Evolutionary conservation across 2,329 filamentous ascomycete species (phyloP).

Genomic region (Trichoderma semiorbis): DNA sequence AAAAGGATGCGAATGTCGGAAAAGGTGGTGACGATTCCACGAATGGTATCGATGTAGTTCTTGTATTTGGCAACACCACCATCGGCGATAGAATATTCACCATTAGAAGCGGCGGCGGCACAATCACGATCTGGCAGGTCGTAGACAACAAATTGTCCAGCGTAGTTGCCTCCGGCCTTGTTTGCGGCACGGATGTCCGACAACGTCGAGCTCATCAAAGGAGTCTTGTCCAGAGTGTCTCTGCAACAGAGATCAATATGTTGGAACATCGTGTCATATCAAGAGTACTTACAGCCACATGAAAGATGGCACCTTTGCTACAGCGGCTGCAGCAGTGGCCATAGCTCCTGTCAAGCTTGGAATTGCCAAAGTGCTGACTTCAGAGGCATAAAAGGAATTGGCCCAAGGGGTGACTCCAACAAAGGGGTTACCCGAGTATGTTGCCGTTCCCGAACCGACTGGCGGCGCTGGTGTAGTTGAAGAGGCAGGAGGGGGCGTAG

Average conservation of each 20-base stretch:
- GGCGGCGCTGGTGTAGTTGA: not conserved
- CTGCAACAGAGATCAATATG: not conserved
- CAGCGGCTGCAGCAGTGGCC: conserved; percentile 5
- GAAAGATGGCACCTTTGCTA: not conserved
- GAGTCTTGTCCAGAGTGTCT: not conserved
- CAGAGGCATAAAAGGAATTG: not conserved
- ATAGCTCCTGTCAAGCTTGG: conserved; percentile 2
- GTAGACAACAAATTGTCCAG: conserved; percentile 6
- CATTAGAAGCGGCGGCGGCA: not conserved
- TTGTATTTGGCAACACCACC: conserved; percentile 1
- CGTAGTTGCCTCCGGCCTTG: conserved; percentile 2
- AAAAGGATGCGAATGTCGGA: not conserved
- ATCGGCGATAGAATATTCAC: conserved; percentile 1
- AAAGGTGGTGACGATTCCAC: not conserved
- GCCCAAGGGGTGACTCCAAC: not conserved
- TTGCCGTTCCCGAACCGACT: not conserved
- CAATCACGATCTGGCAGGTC: conserved; percentile 8
- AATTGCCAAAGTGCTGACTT: conserved; percentile 1
- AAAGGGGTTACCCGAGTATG: not conserved
- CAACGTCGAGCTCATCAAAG: not conserved
- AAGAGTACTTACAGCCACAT: conserved; percentile 1
- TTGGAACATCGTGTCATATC: not conserved
- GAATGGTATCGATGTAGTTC: conserved; percentile 6
- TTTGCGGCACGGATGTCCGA: conserved; percentile 7
- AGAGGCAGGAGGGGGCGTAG: not conserved